A percentile compares a stretch with the other conserved stretches of the same genome.
Conservation (phyloP, 208 protist genomes). For the Novymonas esmeraldas region DNA sequence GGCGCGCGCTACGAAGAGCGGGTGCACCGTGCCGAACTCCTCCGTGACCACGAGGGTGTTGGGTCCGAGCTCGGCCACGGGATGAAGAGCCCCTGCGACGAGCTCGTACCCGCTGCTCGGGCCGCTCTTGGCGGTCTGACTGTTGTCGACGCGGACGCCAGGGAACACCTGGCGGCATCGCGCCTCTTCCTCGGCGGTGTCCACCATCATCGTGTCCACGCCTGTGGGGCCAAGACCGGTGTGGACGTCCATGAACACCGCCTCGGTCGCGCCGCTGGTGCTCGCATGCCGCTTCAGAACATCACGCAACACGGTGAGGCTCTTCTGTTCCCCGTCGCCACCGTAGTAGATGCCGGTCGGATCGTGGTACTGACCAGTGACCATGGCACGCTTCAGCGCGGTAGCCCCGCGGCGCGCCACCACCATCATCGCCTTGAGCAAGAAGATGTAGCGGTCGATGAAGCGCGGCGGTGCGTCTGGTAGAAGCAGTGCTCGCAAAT, state of each 20-base stretch:
- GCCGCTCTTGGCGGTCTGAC: slow-evolving; percentile 31
- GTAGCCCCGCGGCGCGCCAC: slow-evolving; percentile 42
- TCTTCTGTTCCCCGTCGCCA: slow-evolving; percentile 67
- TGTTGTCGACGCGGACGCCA: slow-evolving; percentile 37
- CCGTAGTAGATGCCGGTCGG: slow-evolving; percentile 73
- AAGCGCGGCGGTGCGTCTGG: slow-evolving; percentile 49
- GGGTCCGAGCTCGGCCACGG: slow-evolving; percentile 42
- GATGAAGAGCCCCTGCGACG: slow-evolving; percentile 46
- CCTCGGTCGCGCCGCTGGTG: slow-evolving; percentile 29
- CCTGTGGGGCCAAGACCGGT: slow-evolving; percentile 64
- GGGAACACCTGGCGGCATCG: slow-evolving; percentile 41
- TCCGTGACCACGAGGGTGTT: slow-evolving; percentile 60
- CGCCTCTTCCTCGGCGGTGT: slow-evolving; percentile 22
- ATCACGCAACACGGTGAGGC: slow-evolving; percentile 53
- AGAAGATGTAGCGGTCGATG: slow-evolving; percentile 74
- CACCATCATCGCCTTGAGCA: slow-evolving; percentile 32
- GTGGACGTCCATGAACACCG: slow-evolving; percentile 77
- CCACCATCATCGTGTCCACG: slow-evolving; percentile 78
- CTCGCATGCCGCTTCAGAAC: slow-evolving; percentile 47
- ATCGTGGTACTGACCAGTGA: slow-evolving; percentile 80
- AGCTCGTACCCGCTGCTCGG: slow-evolving; percentile 49
- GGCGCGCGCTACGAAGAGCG: slow-evolving; percentile 56
- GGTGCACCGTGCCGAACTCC: slow-evolving; percentile 79
- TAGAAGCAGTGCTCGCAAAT: slow-evolving; percentile 35
- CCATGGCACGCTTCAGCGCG: slow-evolving; percentile 52